Base-by-base conservation (phyloP, 192 early-diverging fungal genomes). In the Podila verticillata region DNA sequence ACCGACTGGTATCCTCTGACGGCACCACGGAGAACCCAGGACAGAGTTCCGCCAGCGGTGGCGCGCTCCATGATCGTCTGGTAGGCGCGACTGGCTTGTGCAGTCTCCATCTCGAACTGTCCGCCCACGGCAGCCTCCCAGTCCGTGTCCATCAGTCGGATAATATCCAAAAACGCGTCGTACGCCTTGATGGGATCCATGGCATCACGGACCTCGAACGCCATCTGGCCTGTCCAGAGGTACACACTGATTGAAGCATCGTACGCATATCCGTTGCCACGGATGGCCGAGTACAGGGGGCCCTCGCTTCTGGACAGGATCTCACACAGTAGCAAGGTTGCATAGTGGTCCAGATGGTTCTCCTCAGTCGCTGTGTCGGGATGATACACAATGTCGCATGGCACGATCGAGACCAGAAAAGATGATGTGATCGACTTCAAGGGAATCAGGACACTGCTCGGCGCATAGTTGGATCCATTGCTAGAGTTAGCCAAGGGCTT, bases 221-320 rank as follows among this genome's bases (percentile, higher is more conserved):
- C 77, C 77, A 80, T 80, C 56, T 85, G 83, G 15, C 87, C 87
- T 0, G 87, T 66, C 92, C 93, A 93, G 30, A 84, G 24, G n/a
- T 78, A 73, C 19, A 88, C 71, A 29, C 70, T 61, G 24, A 96
- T 66, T 3, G 84, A 85, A 13, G 89, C 88, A 66, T 88, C 92
- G 73, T 96, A 96, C 0, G 95, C 93, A 63, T 88, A 94, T 26
- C 92, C 91, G 30, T 84, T 83, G 19, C 94, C 94, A 44, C 95
- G 89, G 28, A 95, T 87, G 0, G 90, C 89, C 10, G 85, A 91
- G 83, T 90, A 94, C 5, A 96, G 81, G 0, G 93, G 93, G 0
- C 95, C 95, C 57, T 95, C 94, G 5, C 85, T 83, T 28, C 91
- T 85, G 10, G 91, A 88, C 8, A 96, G 74, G 13, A 96, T 71